These are phyloP conservation scores for Russula virescens DNA, from an alignment of 768 basidiomycete genomes.

Conservation along the genomic window DNA sequence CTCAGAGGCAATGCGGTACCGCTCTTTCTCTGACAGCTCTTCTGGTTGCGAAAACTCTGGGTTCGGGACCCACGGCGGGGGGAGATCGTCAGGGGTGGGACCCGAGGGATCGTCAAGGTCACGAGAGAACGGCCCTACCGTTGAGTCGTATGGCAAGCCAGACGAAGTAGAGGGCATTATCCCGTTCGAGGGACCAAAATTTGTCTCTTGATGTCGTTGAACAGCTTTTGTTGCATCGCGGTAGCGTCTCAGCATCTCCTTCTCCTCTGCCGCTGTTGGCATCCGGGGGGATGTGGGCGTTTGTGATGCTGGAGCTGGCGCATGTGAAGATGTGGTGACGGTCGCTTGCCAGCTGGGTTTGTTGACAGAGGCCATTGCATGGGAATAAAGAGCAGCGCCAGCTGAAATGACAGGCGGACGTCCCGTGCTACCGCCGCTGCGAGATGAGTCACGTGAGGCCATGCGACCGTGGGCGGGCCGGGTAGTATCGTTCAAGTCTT, in stretches of 20 bases:
- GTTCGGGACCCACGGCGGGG: slow-evolving; percentile 25
- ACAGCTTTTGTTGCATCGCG: slow-evolving; percentile 31
- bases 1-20: slow-evolving; percentile 56
- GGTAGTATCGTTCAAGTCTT: slow-evolving; percentile 25
- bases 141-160: background rate
- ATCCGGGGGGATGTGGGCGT: slow-evolving; percentile 3
- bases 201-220: slow-evolving; percentile 21
- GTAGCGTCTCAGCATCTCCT: slow-evolving; percentile 31
- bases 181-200: slow-evolving; percentile 25
- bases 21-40: slow-evolving; percentile 57
- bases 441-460: slow-evolving; percentile 16
- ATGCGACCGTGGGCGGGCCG: slow-evolving; percentile 22
- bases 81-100: slow-evolving; percentile 17
- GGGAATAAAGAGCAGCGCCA: slow-evolving; percentile 41
- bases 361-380: slow-evolving; percentile 41
- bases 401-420: slow-evolving; percentile 31
- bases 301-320: slow-evolving; percentile 24
- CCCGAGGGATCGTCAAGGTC: background rate
- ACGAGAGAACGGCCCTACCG: background rate
- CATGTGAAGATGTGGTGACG: slow-evolving; percentile 13
- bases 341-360: slow-evolving; percentile 14
- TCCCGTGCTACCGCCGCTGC: slow-evolving; percentile 8
- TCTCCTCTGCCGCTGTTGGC: slow-evolving; percentile 26
- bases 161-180: slow-evolving; percentile 23
- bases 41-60: slow-evolving; percentile 19